Percentiles rank a stretch among this genome's conserved stretches.
phyloP scores from a whole-genome alignment of 208 protist genomes.

The Vickermania ingenoplastis region DNA sequence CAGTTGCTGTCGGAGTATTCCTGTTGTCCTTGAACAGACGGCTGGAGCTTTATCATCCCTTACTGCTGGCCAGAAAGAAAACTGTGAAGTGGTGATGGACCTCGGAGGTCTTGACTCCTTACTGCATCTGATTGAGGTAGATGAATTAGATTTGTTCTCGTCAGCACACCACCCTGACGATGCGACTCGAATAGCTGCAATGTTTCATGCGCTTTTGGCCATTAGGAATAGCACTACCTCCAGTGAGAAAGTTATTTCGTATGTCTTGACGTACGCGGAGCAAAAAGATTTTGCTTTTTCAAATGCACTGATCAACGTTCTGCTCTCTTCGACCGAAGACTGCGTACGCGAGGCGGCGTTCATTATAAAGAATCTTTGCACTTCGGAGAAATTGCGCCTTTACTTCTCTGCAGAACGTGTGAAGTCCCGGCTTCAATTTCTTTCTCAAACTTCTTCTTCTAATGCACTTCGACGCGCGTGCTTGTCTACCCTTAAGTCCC shows the following conservation, averaged over 20 bases:
- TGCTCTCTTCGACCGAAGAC: constrained; percentile 78
- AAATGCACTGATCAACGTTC: constrained; percentile 55
- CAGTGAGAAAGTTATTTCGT: constrained; percentile 51
- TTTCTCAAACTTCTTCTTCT: constrained; percentile 54
- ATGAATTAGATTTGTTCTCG: constrained; percentile 41
- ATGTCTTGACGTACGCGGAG: constrained; percentile 23
- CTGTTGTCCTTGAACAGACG: constrained; percentile 81
- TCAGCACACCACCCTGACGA: constrained; percentile 10
- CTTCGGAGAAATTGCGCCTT: constrained; percentile 27
- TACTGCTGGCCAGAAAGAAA: constrained; percentile 78
- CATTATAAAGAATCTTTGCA: constrained; percentile 77
- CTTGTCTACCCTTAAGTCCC: constrained; percentile 48
- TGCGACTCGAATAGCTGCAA: constrained; percentile 50
- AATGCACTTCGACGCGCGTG: constrained; percentile 58
- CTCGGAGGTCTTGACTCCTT: constrained; percentile 65
- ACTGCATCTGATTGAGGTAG: constrained; percentile 56
- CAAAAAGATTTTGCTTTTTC: constrained; percentile 26
- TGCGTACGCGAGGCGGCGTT: constrained; percentile 76
- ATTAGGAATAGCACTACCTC: constrained; percentile 75
- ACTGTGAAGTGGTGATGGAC: constrained; percentile 62
- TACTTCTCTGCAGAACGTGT: constrained; percentile 31
- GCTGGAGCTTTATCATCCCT: constrained; percentile 83
- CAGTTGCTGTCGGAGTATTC: constrained; percentile 38
- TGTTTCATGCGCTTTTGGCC: constrained; percentile 69
- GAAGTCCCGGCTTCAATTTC: constrained; percentile 26